phyloP scores from a whole-genome alignment of 176 grass and related monocot species.

The Carex littledalei region DNA sequence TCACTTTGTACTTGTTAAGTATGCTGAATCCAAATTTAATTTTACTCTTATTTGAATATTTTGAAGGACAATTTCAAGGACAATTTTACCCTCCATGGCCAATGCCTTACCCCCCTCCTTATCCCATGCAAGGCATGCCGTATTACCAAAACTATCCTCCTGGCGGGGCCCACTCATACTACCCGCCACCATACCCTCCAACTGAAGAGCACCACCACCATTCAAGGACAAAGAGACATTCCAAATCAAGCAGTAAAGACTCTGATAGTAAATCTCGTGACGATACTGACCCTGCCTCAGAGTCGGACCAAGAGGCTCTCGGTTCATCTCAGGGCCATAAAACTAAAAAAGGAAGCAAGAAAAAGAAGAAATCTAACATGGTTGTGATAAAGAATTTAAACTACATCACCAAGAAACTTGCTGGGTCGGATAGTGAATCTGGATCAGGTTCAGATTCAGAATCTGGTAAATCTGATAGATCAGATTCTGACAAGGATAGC shows the following conservation, averaged over 20 bases:
- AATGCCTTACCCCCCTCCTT: conserved; percentile 75
- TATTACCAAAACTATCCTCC: conserved; percentile 65
- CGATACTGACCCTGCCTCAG: conserved; percentile 50
- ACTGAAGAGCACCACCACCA: conserved; percentile 39
- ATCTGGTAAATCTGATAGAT: conserved; percentile 26
- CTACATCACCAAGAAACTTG: conserved; percentile 68
- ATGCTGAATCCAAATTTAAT: neutral
- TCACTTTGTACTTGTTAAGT: neutral
- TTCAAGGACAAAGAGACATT: conserved; percentile 30
- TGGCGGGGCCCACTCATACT: conserved; percentile 51
- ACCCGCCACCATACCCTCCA: conserved; percentile 59
- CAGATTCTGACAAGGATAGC: conserved; percentile 32
- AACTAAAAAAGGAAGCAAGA: conserved; percentile 44
- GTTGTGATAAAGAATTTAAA: conserved; percentile 90
- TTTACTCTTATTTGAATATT: neutral
- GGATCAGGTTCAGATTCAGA: conserved; percentile 50
- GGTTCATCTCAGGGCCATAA: conserved; percentile 54
- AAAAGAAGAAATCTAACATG: conserved; percentile 74
- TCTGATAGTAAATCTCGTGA: conserved; percentile 59
- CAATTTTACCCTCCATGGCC: conserved; percentile 72
- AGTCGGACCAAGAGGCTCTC: conserved; percentile 27
- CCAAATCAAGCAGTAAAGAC: conserved; percentile 38
- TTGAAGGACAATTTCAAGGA: conserved; percentile 28
- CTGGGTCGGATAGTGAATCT: conserved; percentile 49
- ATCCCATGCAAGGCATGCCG: conserved; percentile 75